Percentiles rank a stretch among this genome's conserved stretches.
These are phyloP conservation scores for Moelleriella libera DNA, from an alignment of 2,329 filamentous ascomycete species.

Conservation along the genomic window DNA sequence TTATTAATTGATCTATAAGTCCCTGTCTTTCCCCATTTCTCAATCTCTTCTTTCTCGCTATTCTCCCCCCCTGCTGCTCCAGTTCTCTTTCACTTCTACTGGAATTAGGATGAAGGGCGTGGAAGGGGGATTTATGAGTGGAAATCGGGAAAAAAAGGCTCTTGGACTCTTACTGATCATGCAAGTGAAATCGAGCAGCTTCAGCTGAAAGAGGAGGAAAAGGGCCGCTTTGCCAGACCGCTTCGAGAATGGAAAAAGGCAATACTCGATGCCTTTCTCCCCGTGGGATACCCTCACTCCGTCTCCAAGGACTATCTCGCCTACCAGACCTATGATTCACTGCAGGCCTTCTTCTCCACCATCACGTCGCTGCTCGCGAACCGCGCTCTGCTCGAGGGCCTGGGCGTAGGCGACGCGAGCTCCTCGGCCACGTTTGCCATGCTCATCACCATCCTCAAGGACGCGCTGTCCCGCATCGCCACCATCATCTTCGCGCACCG, in stretches of 20 bases:
- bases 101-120: no score
- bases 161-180: neutral
- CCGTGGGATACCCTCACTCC: conserved; percentile 75
- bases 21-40: neutral
- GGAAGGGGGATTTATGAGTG: no score
- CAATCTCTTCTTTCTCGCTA: neutral
- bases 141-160: neutral
- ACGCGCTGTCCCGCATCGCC: conserved; percentile 65
- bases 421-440: conserved; percentile 71
- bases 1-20: neutral
- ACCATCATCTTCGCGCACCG: conserved; percentile 79
- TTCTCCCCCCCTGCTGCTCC: no score
- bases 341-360: conserved; percentile 73
- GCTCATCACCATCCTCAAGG: conserved; percentile 69
- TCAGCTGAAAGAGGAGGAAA: conserved; percentile 8
- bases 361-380: conserved; percentile 70
- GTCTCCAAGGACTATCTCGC: conserved; percentile 74
- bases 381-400: conserved; percentile 61
- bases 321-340: conserved; percentile 58
- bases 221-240: conserved; percentile 13
- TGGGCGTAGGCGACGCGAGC: conserved; percentile 72
- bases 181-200: conserved; percentile 9
- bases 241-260: conserved; percentile 22
- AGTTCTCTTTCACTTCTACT: no score
- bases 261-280: conserved; percentile 60